Evolutionary conservation across 2,329 filamentous ascomycete genomes (phyloP), one percentile per base, ranked within the genome.

Genomic region (Aspergillus cejpii): DNA sequence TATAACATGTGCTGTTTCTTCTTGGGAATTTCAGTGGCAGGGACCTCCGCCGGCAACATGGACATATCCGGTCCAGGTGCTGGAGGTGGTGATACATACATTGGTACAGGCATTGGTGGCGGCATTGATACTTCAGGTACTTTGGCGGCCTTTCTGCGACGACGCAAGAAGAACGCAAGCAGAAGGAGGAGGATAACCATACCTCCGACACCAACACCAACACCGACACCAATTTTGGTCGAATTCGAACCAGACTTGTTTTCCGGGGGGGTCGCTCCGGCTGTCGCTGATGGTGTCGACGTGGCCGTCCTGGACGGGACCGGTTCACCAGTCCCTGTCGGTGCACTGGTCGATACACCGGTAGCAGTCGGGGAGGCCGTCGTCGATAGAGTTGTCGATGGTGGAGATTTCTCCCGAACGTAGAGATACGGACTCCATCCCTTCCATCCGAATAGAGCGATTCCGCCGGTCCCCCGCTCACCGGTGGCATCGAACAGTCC

Each of bases 401-500:
- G n/a, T n/a, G n/a, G n/a, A n/a, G n/a, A n/a, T 12, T 26, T 12
- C 5, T 38, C 42, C n/a, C 36, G 26, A n/a, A 44, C 36, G 20
- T 44, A 44, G 21, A 44, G 39, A 15, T 26, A 27, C n/a, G 36
- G 34, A 15, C 36, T 44, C 42, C 42, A 44, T 12, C 17, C 21
- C 11, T 24, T 26, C 42, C 42, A 44, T 5, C 42, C 42, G 10
- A 28, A 44, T 11, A 44, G n/a, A 6, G 26, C 27, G 37, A 14
- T 27, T 7, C 41, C 41, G 20, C 39, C 37, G 6, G 41, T 43
- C n/a, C 45, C 41, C 6, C 39, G 40, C 6, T 33, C 11, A 5
- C 37, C 42, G 2, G 45, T 26, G n/a, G 41, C 45, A 27, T 47
- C 39, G 37, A 47, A 47, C 11, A 47, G 19, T 3, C 45, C 45